Percentiles rank a stretch among this genome's conserved stretches.
These are phyloP conservation scores for Pterocarpus santalinus DNA, from an alignment of 306 rosid species.

Conservation along the genomic window DNA sequence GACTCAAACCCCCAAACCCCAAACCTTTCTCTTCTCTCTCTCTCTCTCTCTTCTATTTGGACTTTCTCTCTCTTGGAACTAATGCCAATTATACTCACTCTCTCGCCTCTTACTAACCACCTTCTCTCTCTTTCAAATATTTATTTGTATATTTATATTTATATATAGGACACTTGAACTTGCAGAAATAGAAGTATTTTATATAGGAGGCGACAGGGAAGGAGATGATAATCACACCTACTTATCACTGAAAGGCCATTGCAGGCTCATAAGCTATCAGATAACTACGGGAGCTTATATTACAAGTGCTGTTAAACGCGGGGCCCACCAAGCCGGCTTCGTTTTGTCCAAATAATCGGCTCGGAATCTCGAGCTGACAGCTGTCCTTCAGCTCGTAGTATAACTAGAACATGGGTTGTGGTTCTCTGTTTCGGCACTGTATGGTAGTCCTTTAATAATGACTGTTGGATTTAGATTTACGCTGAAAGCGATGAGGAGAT, in stretches of 20 bases:
- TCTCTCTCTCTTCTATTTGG: neutral
- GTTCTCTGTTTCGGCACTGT: neutral
- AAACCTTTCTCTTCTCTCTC: slow-evolving; percentile 49
- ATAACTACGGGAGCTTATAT: rapidly evolving
- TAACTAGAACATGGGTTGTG: slow-evolving; percentile 9
- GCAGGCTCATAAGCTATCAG: neutral
- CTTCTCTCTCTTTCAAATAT: slow-evolving; percentile 49
- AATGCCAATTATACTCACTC: slow-evolving; percentile 50
- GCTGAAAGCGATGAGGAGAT: neutral
- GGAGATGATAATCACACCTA: rapidly evolving
- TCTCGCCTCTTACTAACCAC: slow-evolving; percentile 38
- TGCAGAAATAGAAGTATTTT: slow-evolving; percentile 67
- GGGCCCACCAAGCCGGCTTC: slow-evolving; percentile 83
- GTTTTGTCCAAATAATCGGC: slow-evolving; percentile 65
- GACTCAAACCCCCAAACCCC: slow-evolving; percentile 46
- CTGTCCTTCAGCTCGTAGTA: slow-evolving; percentile 57
- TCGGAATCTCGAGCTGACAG: slow-evolving; percentile 79
- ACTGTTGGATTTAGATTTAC: neutral
- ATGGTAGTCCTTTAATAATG: too few species aligned
- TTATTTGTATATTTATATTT: slow-evolving; percentile 27
- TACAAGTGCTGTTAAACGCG: neutral
- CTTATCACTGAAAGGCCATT: slow-evolving; percentile 39
- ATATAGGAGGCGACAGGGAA: slow-evolving; percentile 63
- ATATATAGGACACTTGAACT: slow-evolving; percentile 56
- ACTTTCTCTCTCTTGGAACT: slow-evolving; percentile 58